Percentiles rank a stretch among this genome's conserved stretches.
These are phyloP conservation scores for Colletotrichum orchidophilum DNA, from an alignment of 2,329 filamentous ascomycete species.

Conservation along the genomic window DNA sequence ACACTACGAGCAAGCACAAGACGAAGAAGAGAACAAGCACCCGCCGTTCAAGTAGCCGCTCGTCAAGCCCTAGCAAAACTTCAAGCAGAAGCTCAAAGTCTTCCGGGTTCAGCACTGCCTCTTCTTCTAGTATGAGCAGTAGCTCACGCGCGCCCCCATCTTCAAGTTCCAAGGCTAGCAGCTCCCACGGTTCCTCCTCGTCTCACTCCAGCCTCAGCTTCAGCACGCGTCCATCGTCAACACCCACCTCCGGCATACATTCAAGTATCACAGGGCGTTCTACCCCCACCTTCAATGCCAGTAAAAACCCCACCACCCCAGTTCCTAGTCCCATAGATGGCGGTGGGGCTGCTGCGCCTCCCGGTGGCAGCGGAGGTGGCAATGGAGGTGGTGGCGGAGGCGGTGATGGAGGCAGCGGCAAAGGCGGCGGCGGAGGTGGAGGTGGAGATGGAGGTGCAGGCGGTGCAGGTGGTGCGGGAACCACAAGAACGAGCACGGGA, in stretches of 20 bases:
- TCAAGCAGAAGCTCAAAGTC: background rate
- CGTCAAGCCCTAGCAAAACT: background rate
- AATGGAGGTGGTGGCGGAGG: slow-evolving; percentile 2
- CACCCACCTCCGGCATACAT: background rate
- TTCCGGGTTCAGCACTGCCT: background rate
- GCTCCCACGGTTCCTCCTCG: background rate
- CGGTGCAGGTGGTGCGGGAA: slow-evolving; percentile 4
- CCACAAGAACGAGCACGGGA: background rate
- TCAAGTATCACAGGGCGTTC: background rate
- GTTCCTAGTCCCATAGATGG: background rate
- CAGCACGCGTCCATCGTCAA: background rate
- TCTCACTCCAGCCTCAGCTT: background rate
- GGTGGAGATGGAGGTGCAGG: background rate
- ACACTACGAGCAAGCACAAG: background rate
- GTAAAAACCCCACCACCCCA: background rate
- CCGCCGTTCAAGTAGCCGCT: background rate
- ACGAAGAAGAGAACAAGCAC: too few species aligned
- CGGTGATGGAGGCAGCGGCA: too few species aligned
- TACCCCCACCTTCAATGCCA: background rate
- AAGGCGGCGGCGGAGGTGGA: too few species aligned
- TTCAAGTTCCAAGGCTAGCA: background rate
- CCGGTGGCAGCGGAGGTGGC: background rate
- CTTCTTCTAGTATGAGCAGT: background rate
- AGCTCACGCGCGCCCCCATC: background rate
- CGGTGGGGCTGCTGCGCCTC: background rate